Base-by-base conservation (phyloP, 345 rosid genomes). In the Boechera stricta region DNA sequence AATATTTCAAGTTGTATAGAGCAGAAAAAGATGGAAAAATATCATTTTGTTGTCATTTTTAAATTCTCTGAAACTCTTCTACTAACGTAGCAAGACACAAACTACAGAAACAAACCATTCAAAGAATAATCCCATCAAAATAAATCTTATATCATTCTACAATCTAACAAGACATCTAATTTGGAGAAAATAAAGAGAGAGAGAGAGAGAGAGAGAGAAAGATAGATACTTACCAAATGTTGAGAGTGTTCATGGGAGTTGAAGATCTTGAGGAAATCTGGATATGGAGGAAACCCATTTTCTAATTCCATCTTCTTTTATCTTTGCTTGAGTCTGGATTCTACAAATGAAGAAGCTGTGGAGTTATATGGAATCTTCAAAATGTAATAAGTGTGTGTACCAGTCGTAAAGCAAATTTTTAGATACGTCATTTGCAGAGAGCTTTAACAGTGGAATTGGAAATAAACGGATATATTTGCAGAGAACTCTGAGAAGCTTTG, bases 241-340 rank as follows among this genome's bases (percentile, higher is more conserved):
- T 66, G 72, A 57, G 72, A 66, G 32, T 54, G 47, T 15, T 45
- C 29, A 2, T 2, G 13, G 10, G 78, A 74, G 58, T 66, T 56
- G 67, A 24, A 74, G 51, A 47, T 36, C 1, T 10, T n/a, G 41
- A 66, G 18, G 3, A 74, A 57, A 28, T 74, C 72, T 21, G 78
- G 72, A 52, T 31, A 57, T 0, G 78, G 78, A 74, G 78, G 28
- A n/a, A 68, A 68, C 0, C 48, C 72, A 2, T 24, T 26, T 8
- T 68, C 51, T 3, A 11, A 29, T 2, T 3, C 33, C 78, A 74
- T 74, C 57, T 35, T 74, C 31, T 24, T 56, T 57, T 28, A 6
- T 38, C 39, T 61, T 42, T 35, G 15, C 7, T 55, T 12, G 24
- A n/a, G 54, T 29, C 21, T 26, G 1, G 48, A 5, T 53, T 64